phyloP scores from a whole-genome alignment of 352 stramenopile species.

The Globisporangium heterothallicum region DNA sequence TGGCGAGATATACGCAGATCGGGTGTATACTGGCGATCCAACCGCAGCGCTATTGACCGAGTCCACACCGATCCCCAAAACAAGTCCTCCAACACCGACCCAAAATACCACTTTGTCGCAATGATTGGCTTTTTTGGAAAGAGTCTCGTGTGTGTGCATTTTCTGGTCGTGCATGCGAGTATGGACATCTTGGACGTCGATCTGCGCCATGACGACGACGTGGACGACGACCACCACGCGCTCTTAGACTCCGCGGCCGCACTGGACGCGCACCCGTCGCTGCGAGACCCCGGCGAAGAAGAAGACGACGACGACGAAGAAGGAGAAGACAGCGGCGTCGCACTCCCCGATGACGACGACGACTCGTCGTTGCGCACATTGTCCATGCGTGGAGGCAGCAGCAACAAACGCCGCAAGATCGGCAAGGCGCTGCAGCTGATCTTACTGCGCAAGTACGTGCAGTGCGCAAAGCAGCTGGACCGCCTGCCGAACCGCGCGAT shows the following conservation, averaged over 20 bases:
- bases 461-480: slow-evolving; percentile 43
- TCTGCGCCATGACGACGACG: slow-evolving; percentile 7
- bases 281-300: not conserved
- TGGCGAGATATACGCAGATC: too few species aligned
- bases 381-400: not conserved
- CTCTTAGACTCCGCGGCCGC: slow-evolving; percentile 7
- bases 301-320: slow-evolving; percentile 7
- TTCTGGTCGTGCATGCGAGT: too few species aligned
- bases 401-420: slow-evolving; percentile 34
- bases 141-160: too few species aligned
- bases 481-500: slow-evolving; percentile 35
- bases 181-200: slow-evolving; percentile 18
- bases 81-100: too few species aligned
- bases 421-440: slow-evolving; percentile 54
- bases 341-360: slow-evolving; percentile 14
- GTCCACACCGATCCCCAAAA: too few species aligned
- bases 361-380: slow-evolving; percentile 13
- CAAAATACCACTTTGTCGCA: too few species aligned
- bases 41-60: too few species aligned
- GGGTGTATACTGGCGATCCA: too few species aligned
- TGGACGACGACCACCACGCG: slow-evolving; percentile 5
- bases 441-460: slow-evolving; percentile 55
- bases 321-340: slow-evolving; percentile 16
- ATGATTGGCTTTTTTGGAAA: too few species aligned
- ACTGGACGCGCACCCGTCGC: slow-evolving; percentile 7